phyloP scores from a whole-genome alignment of 2,329 filamentous ascomycete species.

The Westerdykella sp. region DNA sequence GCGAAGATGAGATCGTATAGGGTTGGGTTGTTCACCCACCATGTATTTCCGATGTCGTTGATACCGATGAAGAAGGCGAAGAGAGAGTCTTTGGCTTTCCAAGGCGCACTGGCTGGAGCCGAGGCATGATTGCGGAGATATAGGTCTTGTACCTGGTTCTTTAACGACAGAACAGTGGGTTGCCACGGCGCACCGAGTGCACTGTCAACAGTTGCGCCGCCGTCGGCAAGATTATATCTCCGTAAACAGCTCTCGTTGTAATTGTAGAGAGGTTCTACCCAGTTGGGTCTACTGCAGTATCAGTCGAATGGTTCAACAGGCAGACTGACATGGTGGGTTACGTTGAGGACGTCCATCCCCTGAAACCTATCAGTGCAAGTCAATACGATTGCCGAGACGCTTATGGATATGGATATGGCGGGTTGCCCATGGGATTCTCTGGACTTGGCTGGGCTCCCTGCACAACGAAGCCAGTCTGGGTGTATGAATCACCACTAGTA shows the following conservation, averaged over 20 bases:
- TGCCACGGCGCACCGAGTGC: conserved; percentile 45
- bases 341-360: conserved; percentile 29
- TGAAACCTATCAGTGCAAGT: conserved; percentile 6
- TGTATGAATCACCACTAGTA: conserved; percentile 54
- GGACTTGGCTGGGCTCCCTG: conserved; percentile 47
- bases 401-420: conserved; percentile 46
- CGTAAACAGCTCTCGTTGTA: conserved; percentile 40
- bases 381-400: not conserved
- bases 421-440: conserved; percentile 57
- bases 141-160: conserved; percentile 45
- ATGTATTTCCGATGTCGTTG: conserved; percentile 51
- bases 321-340: not conserved
- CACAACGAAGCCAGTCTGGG: conserved; percentile 54
- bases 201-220: conserved; percentile 39
- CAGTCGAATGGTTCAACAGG: not conserved
- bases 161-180: conserved; percentile 45
- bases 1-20: conserved; percentile 33
- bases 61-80: conserved; percentile 52
- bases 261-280: conserved; percentile 45
- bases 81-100: conserved; percentile 42
- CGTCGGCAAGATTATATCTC: conserved; percentile 50
- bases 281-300: conserved; percentile 46
- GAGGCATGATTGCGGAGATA: conserved; percentile 41
- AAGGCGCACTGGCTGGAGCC: conserved; percentile 31
- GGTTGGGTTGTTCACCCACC: conserved; percentile 35